A percentile compares a stretch with the other conserved stretches of the same genome.
Conservation (phyloP, 2,329 filamentous ascomycete genomes). For the Ambrosiella cleistominuta region DNA sequence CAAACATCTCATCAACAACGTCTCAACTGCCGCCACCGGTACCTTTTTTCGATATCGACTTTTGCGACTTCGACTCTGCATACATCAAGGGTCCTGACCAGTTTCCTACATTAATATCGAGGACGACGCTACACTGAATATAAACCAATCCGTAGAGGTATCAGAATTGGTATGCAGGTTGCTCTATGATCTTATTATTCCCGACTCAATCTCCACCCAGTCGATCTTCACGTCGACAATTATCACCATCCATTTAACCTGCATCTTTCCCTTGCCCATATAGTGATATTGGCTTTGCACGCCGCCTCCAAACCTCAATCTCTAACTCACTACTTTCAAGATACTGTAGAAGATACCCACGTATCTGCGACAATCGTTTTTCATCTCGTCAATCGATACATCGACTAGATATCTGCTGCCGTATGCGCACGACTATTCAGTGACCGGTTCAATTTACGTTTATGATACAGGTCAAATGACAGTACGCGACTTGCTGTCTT, state of each 20-base stretch:
- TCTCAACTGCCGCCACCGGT: not conserved
- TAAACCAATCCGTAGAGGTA: not conserved
- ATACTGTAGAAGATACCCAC: too few species aligned
- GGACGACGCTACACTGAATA: not conserved
- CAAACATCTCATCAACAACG: not conserved
- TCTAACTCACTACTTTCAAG: not conserved
- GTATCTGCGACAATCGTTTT: not conserved
- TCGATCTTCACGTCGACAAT: not conserved
- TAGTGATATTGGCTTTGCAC: too few species aligned
- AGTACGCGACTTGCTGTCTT: too few species aligned
- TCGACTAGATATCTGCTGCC: not conserved
- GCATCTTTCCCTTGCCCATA: not conserved
- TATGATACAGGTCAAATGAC: not conserved
- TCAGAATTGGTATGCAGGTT: too few species aligned
- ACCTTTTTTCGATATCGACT: not conserved
- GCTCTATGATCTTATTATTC: not conserved
- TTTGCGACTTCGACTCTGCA: not conserved
- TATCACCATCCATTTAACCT: not conserved
- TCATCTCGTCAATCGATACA: not conserved
- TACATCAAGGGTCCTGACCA: not conserved
- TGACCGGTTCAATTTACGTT: too few species aligned
- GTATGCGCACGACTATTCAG: not conserved
- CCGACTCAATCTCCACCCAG: not conserved
- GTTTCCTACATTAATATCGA: not conserved
- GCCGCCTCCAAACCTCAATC: too few species aligned